These are phyloP conservation scores for Gossypium laxum DNA, from an alignment of 441 rosid genomes.

Conservation along the genomic window DNA sequence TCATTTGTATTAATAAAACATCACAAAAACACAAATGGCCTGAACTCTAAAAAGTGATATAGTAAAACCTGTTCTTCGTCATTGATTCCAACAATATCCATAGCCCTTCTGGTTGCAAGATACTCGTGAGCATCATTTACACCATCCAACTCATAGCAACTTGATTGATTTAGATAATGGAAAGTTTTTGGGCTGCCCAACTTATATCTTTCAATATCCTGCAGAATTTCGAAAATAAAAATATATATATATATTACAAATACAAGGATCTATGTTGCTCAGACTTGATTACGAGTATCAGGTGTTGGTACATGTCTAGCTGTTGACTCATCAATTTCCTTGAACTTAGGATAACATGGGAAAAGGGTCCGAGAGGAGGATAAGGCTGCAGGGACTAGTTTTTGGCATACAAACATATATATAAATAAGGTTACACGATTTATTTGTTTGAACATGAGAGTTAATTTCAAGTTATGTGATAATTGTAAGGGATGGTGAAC, in stretches of 20 bases:
- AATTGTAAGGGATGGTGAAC: neutral
- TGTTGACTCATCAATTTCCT: neutral
- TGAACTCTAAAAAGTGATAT: neutral
- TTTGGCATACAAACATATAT: neutral
- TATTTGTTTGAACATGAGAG: neutral
- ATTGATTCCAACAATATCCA: slow-evolving; percentile 96
- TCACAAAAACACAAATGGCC: neutral
- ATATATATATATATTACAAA: neutral
- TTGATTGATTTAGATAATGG: slow-evolving; percentile 89
- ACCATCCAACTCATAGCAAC: slow-evolving; percentile 74
- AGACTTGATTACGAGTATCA: neutral
- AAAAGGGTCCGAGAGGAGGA: neutral
- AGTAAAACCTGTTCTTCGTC: slow-evolving; percentile 84
- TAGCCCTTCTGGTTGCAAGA: slow-evolving; percentile 95
- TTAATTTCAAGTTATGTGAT: neutral
- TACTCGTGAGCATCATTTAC: slow-evolving; percentile 85
- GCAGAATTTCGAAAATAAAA: slow-evolving; percentile 19
- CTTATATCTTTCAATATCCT: slow-evolving; percentile 81
- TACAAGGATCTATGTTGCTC: neutral
- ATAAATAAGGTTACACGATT: neutral
- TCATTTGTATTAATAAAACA: neutral
- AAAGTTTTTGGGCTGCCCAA: slow-evolving; percentile 59
- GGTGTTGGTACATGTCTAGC: neutral
- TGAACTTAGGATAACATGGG: neutral
- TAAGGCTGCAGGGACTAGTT: neutral